A percentile compares a stretch with the other conserved stretches of the same genome.
Evolutionary conservation across 2,329 filamentous ascomycete genomes (phyloP).

Genomic region (Cladorrhinum sp.): DNA sequence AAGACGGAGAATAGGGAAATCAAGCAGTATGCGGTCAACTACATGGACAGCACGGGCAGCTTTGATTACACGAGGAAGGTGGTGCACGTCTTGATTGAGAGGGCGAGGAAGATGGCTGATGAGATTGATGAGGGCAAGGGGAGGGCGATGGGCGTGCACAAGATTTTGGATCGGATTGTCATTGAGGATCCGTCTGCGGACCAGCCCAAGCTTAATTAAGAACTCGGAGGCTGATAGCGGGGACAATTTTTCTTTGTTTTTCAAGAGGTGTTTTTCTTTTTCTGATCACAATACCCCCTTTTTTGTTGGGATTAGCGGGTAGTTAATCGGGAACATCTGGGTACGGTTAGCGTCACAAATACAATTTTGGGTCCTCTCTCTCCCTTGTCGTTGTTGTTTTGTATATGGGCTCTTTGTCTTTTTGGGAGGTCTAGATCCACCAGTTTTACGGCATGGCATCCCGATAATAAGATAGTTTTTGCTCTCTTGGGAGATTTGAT

Average conservation of each 20-base stretch:
- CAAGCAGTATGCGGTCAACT: slow-evolving; percentile 83
- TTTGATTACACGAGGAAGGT: slow-evolving; percentile 81
- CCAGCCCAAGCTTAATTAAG: neutral
- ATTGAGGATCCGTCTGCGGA: slow-evolving; percentile 22
- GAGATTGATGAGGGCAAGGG: slow-evolving; percentile 61
- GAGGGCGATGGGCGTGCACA: slow-evolving; percentile 55
- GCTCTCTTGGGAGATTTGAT: no score
- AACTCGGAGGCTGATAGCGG: no score
- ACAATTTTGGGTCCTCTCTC: no score
- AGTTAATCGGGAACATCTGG: no score
- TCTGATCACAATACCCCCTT: slow-evolving; percentile 5
- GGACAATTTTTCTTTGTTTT: no score
- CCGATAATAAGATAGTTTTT: no score
- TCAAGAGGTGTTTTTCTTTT: no score
- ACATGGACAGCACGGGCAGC: slow-evolving; percentile 87
- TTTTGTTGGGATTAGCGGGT: neutral
- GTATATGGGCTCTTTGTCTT: no score
- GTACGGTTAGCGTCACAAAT: no score
- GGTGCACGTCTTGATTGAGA: slow-evolving; percentile 58
- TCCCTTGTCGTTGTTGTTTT: no score
- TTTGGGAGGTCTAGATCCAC: no score
- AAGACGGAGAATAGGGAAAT: slow-evolving; percentile 83
- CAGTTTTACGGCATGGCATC: no score
- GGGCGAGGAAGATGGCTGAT: slow-evolving; percentile 61
- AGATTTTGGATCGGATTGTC: slow-evolving; percentile 67